These are phyloP conservation scores for Sisymbrium altissimum DNA, from an alignment of 345 rosid species.

Conservation along the genomic window DNA sequence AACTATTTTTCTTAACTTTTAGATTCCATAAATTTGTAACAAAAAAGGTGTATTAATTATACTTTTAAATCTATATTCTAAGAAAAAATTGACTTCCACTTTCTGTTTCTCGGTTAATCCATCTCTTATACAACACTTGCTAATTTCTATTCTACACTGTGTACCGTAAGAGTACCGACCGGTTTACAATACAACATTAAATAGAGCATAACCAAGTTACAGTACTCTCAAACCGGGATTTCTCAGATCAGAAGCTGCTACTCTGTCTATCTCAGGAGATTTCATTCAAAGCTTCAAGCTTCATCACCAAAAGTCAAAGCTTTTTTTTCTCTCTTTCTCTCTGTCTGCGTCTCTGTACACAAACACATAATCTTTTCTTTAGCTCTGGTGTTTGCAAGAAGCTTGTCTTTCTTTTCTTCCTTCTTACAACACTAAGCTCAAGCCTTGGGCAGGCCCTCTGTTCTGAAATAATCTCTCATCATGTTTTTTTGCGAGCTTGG, in stretches of 20 bases:
- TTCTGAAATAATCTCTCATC: slow-evolving; percentile 14
- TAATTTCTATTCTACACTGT: not conserved
- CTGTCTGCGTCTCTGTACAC: slow-evolving; percentile 17
- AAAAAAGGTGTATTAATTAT: not conserved
- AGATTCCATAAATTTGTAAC: not conserved
- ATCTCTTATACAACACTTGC: not conserved
- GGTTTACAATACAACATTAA: slow-evolving; percentile 21
- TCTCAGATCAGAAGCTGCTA: not conserved
- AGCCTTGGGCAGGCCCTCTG: slow-evolving; percentile 21
- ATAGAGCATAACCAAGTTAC: slow-evolving; percentile 14
- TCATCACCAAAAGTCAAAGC: slow-evolving; percentile 1
- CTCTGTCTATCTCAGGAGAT: not conserved
- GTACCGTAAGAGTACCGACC: slow-evolving; percentile 6
- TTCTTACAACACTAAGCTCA: slow-evolving; percentile 21
- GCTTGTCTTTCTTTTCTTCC: not conserved
- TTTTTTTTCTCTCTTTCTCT: not conserved
- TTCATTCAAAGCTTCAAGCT: slow-evolving; percentile 8
- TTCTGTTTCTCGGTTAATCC: slow-evolving; percentile 2
- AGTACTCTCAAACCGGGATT: slow-evolving; percentile 5
- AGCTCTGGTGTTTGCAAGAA: slow-evolving; percentile 9
- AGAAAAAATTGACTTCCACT: not conserved
- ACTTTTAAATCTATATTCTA: not conserved
- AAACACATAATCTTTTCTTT: slow-evolving; percentile 9
- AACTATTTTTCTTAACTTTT: not conserved
- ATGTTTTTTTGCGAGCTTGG: slow-evolving; percentile 14